These are phyloP conservation scores for Blastobotrys illinoisensis DNA, from an alignment of 1,139 yeast genomes.

Conservation along the genomic window DNA sequence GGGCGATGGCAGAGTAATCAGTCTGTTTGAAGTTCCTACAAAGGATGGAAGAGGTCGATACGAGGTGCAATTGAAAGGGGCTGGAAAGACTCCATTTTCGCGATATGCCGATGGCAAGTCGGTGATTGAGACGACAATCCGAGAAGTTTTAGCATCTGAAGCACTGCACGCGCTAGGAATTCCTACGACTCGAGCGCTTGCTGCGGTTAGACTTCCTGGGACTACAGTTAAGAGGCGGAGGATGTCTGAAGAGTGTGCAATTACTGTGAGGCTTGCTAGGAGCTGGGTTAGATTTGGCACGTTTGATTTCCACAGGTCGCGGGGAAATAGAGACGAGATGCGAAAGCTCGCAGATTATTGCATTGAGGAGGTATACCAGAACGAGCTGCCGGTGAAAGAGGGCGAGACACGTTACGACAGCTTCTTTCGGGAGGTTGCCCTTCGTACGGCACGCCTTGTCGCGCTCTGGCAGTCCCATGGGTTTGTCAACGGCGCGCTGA, in stretches of 20 bases:
- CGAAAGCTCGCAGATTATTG: conserved; percentile 65
- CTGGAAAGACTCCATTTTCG: conserved; percentile 87
- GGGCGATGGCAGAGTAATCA: conserved; percentile 91
- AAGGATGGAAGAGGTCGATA: conserved; percentile 37
- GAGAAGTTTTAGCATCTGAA: conserved; percentile 86
- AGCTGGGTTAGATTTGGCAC: conserved; percentile 85
- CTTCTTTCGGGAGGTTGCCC: conserved; percentile 63
- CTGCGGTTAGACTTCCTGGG: conserved; percentile 65
- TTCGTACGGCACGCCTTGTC: conserved; percentile 68
- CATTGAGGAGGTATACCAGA: conserved; percentile 55
- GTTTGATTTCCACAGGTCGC: conserved; percentile 77
- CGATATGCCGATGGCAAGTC: conserved; percentile 98
- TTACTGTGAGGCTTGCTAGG: conserved; percentile 78
- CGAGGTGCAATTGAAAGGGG: conserved; percentile 83
- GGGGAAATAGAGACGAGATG: conserved; percentile 63
- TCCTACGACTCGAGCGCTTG: conserved; percentile 79
- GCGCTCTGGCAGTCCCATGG: conserved; percentile 92
- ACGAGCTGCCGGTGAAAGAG: conserved; percentile 19
- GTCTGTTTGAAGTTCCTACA: conserved; percentile 62
- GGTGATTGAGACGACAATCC: conserved; percentile 74
- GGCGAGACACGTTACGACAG: conserved; percentile 54
- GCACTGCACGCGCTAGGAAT: conserved; percentile 74
- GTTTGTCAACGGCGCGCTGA: conserved; percentile 86
- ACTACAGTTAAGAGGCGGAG: conserved; percentile 66
- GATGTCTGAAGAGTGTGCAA: conserved; percentile 71